These are phyloP conservation scores for Daucus carota DNA, from an alignment of 129 eudicot genomes.

Conservation along the genomic window DH1_v3.0 NC_030382.2:40062501-40063000, in stretches of 20 bases:
- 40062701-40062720: conserved; percentile 91
- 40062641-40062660: conserved; percentile 76
- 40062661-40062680: conserved; percentile 88
- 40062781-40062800: conserved; percentile 58
- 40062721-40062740: conserved; percentile 81
- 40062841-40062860: background rate
- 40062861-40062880: background rate
- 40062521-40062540: too few species aligned
- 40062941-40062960: background rate
- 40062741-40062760: conserved; percentile 79
- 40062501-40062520: background rate
- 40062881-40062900: background rate
- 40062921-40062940: background rate
- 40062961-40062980: background rate
- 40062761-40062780: conserved; percentile 18
- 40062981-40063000: background rate
- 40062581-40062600: background rate
- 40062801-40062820: conserved; percentile 75
- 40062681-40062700: conserved; percentile 96
- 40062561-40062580: background rate
- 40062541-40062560: background rate
- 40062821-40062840: conserved; percentile 19
- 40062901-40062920: background rate
- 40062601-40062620: background rate
- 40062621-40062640: background rate